Conservation (phyloP, 2,329 filamentous ascomycete genomes). For the Aspergillus nomiae region DNA sequence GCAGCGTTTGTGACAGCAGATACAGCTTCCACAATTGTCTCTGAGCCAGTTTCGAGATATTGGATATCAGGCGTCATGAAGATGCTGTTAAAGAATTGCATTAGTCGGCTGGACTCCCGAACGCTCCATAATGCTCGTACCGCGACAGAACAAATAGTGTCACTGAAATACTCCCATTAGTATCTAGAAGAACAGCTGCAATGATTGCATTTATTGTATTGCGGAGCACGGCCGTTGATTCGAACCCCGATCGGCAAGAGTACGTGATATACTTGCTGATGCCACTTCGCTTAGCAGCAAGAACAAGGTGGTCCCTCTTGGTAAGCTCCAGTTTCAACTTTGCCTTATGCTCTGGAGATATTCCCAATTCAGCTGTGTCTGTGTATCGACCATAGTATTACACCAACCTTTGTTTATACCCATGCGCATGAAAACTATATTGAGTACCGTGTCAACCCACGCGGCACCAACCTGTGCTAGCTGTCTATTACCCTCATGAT, state of each 20-base stretch:
- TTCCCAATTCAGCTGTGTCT: not conserved
- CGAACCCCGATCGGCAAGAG: not conserved
- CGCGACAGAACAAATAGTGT: not conserved
- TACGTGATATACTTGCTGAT: not conserved
- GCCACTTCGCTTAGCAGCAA: not conserved
- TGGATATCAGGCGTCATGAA: not conserved
- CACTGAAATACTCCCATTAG: not conserved
- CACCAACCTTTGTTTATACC: not conserved
- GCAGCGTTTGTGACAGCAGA: not conserved
- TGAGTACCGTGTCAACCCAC: not conserved
- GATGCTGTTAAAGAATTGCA: not conserved
- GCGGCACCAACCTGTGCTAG: not conserved
- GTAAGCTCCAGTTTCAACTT: not conserved
- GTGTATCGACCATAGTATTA: not conserved
- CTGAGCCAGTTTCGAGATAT: not conserved
- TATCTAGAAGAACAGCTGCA: not conserved
- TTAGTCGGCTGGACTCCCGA: not conserved
- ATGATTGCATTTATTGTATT: not conserved
- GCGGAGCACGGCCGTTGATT: not conserved
- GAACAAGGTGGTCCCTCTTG: not conserved
- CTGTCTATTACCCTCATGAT: not conserved
- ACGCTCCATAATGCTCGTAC: not conserved
- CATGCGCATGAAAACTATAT: not conserved
- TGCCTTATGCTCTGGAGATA: not conserved
- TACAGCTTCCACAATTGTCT: not conserved